Conservation (phyloP, 1,284 basidiomycete genomes). For the Takashimella koratensis region DNA sequence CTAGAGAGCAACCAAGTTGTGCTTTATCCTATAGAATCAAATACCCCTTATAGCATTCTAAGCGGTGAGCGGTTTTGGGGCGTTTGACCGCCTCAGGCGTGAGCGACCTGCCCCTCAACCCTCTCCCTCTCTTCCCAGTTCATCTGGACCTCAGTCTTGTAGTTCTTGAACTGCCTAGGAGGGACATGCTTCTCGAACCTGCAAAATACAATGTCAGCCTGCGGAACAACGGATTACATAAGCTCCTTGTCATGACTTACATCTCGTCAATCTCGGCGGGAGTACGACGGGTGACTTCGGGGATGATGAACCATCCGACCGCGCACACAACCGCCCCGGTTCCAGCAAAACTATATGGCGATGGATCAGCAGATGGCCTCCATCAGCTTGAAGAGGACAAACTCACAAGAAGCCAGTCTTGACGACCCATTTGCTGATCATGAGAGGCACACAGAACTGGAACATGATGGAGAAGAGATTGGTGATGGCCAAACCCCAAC, state of each 20-base stretch:
- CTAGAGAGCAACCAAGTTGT: no score
- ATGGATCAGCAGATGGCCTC: no score
- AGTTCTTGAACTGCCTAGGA: conserved; percentile 23
- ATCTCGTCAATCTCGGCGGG: conserved; percentile 29
- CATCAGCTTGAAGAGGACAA: no score
- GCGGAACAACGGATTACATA: no score
- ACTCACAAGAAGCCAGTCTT: conserved; percentile 15
- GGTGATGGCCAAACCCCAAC: conserved; percentile 14
- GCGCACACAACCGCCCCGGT: conserved; percentile 17
- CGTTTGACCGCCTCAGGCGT: no score
- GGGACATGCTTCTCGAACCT: conserved; percentile 22
- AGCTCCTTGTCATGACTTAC: conserved; percentile 8
- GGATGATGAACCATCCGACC: conserved; percentile 29
- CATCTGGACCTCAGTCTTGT: conserved; percentile 27
- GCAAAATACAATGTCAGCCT: not conserved
- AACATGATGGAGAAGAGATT: conserved; percentile 25
- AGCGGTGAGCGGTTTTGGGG: no score
- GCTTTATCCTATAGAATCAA: no score
- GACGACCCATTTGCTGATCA: conserved; percentile 14
- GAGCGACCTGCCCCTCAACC: not conserved
- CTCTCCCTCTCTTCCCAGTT: not conserved
- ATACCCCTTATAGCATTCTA: no score
- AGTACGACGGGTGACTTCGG: conserved; percentile 23
- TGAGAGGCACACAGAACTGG: conserved; percentile 8
- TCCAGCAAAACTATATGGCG: conserved; percentile 13